phyloP scores from a whole-genome alignment of 371 early-diverging fungal species.

The Apophysomyces elegans region DNA sequence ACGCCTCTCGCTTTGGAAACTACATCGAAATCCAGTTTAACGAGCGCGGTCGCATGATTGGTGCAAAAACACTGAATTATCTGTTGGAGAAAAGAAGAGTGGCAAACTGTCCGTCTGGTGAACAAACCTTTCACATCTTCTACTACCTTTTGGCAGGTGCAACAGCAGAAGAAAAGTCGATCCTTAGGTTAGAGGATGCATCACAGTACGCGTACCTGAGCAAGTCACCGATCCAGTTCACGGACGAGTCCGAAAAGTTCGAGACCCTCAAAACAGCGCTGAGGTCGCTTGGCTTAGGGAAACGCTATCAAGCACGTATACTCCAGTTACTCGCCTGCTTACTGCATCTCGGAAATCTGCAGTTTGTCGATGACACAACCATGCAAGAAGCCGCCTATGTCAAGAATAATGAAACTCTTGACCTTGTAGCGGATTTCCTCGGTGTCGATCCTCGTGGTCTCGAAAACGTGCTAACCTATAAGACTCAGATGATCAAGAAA shows the following conservation, averaged over 20 bases:
- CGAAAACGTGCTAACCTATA: slow-evolving; percentile 84
- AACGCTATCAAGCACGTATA: slow-evolving; percentile 78
- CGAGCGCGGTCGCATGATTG: slow-evolving; percentile 84
- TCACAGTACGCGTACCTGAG: slow-evolving; percentile 38
- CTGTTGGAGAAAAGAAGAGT: slow-evolving; percentile 88
- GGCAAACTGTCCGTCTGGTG: slow-evolving; percentile 53
- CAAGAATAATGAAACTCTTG: slow-evolving; percentile 71
- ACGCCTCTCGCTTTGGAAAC: slow-evolving; percentile 92
- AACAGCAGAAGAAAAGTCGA: slow-evolving; percentile 39
- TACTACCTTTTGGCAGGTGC: slow-evolving; percentile 77
- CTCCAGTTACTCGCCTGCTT: slow-evolving; percentile 87
- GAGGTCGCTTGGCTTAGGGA: slow-evolving; percentile 79
- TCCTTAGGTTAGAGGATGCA: slow-evolving; percentile 38
- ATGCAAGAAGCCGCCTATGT: slow-evolving; percentile 73
- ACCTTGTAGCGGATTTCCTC: slow-evolving; percentile 82
- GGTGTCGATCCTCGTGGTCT: slow-evolving; percentile 82
- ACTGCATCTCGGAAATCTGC: slow-evolving; percentile 83
- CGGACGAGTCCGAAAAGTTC: slow-evolving; percentile 61
- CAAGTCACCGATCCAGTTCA: slow-evolving; percentile 30
- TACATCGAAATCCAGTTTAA: slow-evolving; percentile 94
- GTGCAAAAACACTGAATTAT: slow-evolving; percentile 91
- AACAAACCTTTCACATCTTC: slow-evolving; percentile 94
- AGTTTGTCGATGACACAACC: slow-evolving; percentile 64
- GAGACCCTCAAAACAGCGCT: slow-evolving; percentile 70
- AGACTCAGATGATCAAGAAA: slow-evolving; percentile 74